phyloP scores from a whole-genome alignment of 148 eudicot genomes.

The Nepenthes gracilis region DNA sequence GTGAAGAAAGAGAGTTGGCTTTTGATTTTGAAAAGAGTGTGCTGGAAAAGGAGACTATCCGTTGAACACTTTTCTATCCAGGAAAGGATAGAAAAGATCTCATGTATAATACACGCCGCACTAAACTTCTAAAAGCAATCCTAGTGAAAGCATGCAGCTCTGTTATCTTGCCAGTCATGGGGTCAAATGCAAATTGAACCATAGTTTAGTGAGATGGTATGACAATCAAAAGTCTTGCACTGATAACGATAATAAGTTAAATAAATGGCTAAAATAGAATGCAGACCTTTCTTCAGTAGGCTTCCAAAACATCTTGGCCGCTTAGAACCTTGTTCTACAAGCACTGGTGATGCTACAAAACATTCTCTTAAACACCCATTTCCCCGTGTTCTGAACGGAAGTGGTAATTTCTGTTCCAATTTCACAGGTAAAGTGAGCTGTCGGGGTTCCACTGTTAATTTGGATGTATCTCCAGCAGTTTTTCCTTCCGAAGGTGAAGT shows the following conservation, averaged over 20 bases:
- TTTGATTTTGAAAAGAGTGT: no score
- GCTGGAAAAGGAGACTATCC: no score
- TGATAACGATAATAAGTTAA: neutral
- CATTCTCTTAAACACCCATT: conserved; percentile 6
- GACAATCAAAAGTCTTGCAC: neutral
- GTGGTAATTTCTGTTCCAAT: conserved; percentile 8
- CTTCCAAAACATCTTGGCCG: conserved; percentile 2
- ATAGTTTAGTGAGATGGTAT: no score
- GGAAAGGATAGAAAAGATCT: no score
- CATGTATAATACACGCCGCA: neutral
- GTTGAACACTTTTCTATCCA: no score
- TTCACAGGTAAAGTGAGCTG: conserved; percentile 8
- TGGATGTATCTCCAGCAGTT: conserved; percentile 14
- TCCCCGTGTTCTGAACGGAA: conserved; percentile 11
- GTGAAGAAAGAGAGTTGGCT: no score
- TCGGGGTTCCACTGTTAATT: conserved; percentile 14
- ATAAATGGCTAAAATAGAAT: conserved; percentile 2
- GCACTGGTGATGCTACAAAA: conserved; percentile 11
- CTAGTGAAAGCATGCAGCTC: no score
- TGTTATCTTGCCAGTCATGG: no score
- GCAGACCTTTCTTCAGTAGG: conserved; percentile 27
- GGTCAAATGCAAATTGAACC: no score
- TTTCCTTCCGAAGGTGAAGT: conserved; percentile 8
- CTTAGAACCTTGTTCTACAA: conserved; percentile 11
- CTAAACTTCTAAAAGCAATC: neutral